phyloP scores from a whole-genome alignment of 2,329 filamentous ascomycete species.

The Fusarium coicis region DNA sequence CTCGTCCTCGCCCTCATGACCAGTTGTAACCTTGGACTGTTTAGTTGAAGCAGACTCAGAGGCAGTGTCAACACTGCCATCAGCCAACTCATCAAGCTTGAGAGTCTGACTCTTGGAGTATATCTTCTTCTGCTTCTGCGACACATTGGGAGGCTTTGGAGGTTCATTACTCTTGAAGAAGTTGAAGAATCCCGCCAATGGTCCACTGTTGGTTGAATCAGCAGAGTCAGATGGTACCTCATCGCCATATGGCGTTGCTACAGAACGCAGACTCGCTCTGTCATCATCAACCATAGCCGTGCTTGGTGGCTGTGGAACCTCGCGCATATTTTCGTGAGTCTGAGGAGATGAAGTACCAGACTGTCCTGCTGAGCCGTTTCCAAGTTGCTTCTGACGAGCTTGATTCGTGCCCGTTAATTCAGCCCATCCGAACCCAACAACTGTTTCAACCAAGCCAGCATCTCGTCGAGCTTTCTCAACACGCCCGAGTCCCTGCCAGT shows the following conservation, averaged over 20 bases:
- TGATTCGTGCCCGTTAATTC: slow-evolving; percentile 83
- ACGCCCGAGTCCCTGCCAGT: slow-evolving; percentile 92
- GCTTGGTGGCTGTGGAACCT: slow-evolving; percentile 77
- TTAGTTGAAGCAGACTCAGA: slow-evolving; percentile 21
- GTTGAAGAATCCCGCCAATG: slow-evolving; percentile 74
- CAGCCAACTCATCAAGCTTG: slow-evolving; percentile 29
- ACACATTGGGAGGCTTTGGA: slow-evolving; percentile 60
- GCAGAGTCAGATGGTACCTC: slow-evolving; percentile 44
- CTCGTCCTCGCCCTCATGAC: slow-evolving; percentile 59
- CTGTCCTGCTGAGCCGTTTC: slow-evolving; percentile 46
- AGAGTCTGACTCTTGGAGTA: slow-evolving; percentile 84
- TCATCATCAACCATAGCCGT: slow-evolving; percentile 77
- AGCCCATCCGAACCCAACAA: slow-evolving; percentile 94
- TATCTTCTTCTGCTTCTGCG: slow-evolving; percentile 73
- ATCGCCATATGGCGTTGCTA: slow-evolving; percentile 47
- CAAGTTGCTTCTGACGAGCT: slow-evolving; percentile 57
- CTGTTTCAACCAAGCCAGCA: slow-evolving; percentile 90
- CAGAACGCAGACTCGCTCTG: slow-evolving; percentile 64
- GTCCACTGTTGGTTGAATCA: slow-evolving; percentile 53
- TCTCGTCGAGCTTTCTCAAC: slow-evolving; percentile 95
- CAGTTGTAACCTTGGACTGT: slow-evolving; percentile 58
- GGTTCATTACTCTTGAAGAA: slow-evolving; percentile 74
- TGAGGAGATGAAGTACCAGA: slow-evolving; percentile 52
- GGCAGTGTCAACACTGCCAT: slow-evolving; percentile 2
- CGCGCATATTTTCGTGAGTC: slow-evolving; percentile 53